Base-by-base conservation (phyloP, 306 rosid species). In the Trifolium fragiferum region DNA sequence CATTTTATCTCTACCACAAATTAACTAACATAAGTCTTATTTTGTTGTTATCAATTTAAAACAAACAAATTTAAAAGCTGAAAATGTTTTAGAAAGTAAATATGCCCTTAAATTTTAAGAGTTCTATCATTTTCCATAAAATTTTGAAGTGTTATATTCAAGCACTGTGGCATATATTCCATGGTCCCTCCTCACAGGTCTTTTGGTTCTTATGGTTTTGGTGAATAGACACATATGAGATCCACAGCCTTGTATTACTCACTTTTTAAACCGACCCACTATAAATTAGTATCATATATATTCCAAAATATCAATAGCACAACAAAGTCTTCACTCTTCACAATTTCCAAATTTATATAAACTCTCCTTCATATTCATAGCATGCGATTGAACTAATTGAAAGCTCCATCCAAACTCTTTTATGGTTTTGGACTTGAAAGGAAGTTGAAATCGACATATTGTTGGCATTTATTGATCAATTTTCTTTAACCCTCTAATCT, bases 211-310 rank as follows among this genome's bases (percentile, higher is more conserved):
- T 43, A 30, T 9, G 38, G 37, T 66, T 43, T 63, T 38, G 5
- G 7, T 64, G 71, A 66, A 66, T 43, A 66, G 72, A 66, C 37
- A 2, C 70, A 65, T 43, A 4, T 66, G 38, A 66, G 57, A 0
- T 6, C 72, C 54, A 43, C 53, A 66, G 33, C 70, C 54, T 13
- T 66, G 14, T 41, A 41, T 41, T 12, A 21, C 57, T 44, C 2
- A 66, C 72, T 46, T 67, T 67, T 67, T n/a, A 23, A 44, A 3
- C 72, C 72, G 72, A 27, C 72, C 72, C 72, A 67, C 55, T 67
- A 67, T 10, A 54, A 20, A 20, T 54, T 0, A 44, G 30, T 21
- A 43, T 43, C 46, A 66, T 30, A 30, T 30, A 30, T 30, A 30
- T 43, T 67, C 72, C 23, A 7, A 43, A 10, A 58, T 58, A 12